A percentile compares a stretch with the other conserved stretches of the same genome.
Evolutionary conservation across 31 red algal genomes (phyloP).

Genomic region (Endocladia muricata): DNA sequence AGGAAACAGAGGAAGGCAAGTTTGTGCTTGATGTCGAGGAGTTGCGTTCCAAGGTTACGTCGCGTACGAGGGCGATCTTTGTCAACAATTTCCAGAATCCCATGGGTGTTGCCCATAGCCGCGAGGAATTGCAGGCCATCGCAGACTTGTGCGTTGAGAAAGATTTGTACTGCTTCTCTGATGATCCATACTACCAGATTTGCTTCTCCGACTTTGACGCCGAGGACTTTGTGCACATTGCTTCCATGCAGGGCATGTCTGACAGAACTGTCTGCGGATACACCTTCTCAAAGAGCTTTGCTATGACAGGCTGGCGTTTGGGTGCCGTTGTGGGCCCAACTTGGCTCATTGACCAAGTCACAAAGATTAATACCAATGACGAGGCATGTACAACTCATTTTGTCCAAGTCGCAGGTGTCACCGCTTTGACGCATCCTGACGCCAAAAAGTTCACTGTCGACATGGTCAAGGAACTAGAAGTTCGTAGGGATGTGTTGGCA

Average conservation of each 20-base stretch:
- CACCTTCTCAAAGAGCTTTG: constrained; percentile 89
- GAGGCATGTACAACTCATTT: constrained; percentile 81
- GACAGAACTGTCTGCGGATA: constrained; percentile 73
- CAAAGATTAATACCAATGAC: constrained; percentile 67
- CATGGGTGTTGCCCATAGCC: constrained; percentile 72
- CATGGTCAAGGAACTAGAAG: constrained; percentile 56
- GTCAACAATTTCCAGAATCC: constrained; percentile 89
- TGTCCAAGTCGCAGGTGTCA: constrained; percentile 77
- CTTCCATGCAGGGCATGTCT: constrained; percentile 63
- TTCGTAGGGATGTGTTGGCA: constrained; percentile 54
- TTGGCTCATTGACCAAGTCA: constrained; percentile 58
- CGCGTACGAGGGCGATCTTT: constrained; percentile 69
- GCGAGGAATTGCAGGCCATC: constrained; percentile 59
- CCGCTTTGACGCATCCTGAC: constrained; percentile 61
- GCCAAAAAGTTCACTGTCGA: constrained; percentile 54
- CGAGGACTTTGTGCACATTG: constrained; percentile 67
- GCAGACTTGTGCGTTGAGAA: constrained; percentile 56
- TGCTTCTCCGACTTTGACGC: constrained; percentile 58
- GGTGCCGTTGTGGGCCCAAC: constrained; percentile 70
- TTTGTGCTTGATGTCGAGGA: constrained; percentile 52
- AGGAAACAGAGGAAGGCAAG: constrained; percentile 43
- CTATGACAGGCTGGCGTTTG: constrained; percentile 96
- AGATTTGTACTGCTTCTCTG: constrained; percentile 72
- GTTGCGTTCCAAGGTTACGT: constrained; percentile 50
- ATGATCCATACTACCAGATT: constrained; percentile 83